These are phyloP conservation scores for Phaeosphaeria sp. DNA, from an alignment of 2,329 filamentous ascomycete species.

Conservation along the genomic window DNA sequence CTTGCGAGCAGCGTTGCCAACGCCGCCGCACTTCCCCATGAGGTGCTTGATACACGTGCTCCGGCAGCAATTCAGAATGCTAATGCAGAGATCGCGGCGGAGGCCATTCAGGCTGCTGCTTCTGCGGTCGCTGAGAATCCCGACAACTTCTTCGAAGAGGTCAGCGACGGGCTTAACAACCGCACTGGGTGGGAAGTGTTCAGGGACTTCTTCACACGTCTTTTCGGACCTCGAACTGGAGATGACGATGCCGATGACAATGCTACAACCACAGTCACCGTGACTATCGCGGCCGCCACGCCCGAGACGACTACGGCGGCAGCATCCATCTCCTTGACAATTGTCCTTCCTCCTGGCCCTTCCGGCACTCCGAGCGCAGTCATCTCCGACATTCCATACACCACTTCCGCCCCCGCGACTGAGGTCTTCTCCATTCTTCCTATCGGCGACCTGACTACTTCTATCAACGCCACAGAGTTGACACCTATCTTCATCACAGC, in stretches of 20 bases:
- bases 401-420: not conserved
- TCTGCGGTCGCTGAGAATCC: not conserved
- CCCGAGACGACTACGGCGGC: not conserved
- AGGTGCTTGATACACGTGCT: constrained; percentile 9
- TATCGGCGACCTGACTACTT: constrained; percentile 10
- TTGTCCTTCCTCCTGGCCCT: constrained; percentile 2
- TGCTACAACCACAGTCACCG: not conserved
- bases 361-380: not conserved
- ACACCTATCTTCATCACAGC: constrained; percentile 3
- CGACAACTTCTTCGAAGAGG: constrained; percentile 10
- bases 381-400: not conserved
- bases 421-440: constrained; percentile 21
- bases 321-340: not conserved
- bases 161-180: constrained; percentile 8
- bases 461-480: constrained; percentile 14
- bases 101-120: not conserved
- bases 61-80: not conserved
- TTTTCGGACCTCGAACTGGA: constrained; percentile 11
- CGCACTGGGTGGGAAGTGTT: constrained; percentile 21
- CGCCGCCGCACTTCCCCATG: constrained; percentile 12
- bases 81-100: not conserved
- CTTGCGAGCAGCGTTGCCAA: constrained; percentile 12
- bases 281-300: constrained; percentile 5
- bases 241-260: constrained; percentile 3
- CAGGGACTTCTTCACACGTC: constrained; percentile 17